Evolutionary conservation across 1,139 yeast genomes (phyloP).

Genomic region (Meyerozyma elateridarum): DNA sequence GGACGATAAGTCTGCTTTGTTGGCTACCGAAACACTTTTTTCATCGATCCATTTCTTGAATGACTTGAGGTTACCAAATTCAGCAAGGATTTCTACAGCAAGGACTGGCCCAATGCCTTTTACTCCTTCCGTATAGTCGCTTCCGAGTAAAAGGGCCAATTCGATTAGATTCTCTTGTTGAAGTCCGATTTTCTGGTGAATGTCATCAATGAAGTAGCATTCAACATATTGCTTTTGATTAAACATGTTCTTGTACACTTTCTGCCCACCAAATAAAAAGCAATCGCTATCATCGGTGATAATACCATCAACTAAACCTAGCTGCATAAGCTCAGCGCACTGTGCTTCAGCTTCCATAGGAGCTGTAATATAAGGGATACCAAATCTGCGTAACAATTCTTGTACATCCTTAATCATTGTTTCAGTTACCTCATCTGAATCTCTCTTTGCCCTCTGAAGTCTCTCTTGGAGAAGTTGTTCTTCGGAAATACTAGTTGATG

Average conservation of each 20-base stretch:
- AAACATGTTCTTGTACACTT: slow-evolving; percentile 88
- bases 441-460: slow-evolving; percentile 67
- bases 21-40: slow-evolving; percentile 16
- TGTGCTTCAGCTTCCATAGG: slow-evolving; percentile 99
- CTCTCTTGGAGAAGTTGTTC: slow-evolving; percentile 55
- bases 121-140: slow-evolving; percentile 91
- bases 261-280: slow-evolving; percentile 85
- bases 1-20: slow-evolving; percentile 18
- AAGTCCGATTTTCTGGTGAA: slow-evolving; percentile 64
- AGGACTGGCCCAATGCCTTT: slow-evolving; percentile 91
- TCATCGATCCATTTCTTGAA: slow-evolving; percentile 41
- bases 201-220: slow-evolving; percentile 60
- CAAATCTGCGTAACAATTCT: slow-evolving; percentile 78
- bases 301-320: slow-evolving; percentile 86
- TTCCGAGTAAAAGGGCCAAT: slow-evolving; percentile 77
- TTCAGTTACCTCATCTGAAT: slow-evolving; percentile 86
- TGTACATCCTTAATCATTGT: slow-evolving; percentile 89
- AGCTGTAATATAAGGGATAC: slow-evolving; percentile 90
- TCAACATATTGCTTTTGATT: slow-evolving; percentile 92
- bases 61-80: slow-evolving; percentile 48
- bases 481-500: slow-evolving; percentile 39
- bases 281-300: slow-evolving; percentile 98
- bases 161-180: slow-evolving; percentile 62
- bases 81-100: slow-evolving; percentile 90
- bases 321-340: slow-evolving; percentile 69